Evolutionary conservation across 106 monocot species (phyloP), one percentile per base, ranked within the genome.

Genomic region (Apostasia ramifera): DNA sequence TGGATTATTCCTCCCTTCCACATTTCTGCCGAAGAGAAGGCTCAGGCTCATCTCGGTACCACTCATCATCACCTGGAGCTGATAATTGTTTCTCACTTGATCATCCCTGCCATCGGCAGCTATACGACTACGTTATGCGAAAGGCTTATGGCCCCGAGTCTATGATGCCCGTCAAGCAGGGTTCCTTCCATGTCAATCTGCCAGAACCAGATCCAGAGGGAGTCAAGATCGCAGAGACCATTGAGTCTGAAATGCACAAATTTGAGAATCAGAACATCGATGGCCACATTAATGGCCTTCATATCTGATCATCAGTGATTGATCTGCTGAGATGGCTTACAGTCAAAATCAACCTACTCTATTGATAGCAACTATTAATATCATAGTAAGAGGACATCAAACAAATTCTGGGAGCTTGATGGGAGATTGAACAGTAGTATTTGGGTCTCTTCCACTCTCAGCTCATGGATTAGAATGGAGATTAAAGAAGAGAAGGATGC

Each of bases 1-100:
- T 97, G 84, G 92, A 97, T 65, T 81, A 81, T 13, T 10, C 79
- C 8, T 77, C 92, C 37, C 89, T 97, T 14, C 97, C 97, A 9
- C 87, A 92, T 71, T 97, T 97, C 76, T 97, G 97, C 74, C 84
- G 47, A 84, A 82, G 78, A 78, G 84, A 82, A 75, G 82, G 85
- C 62, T 81, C 91, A 5, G 85, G 86, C 1, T 91, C 88, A 66
- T 85, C 84, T 0, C 73, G 82, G 1, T 55, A 82, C 48, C n/a
- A 46, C 2, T 42, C 59, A 15, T 79, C 80, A 10, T 57, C 67
- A 4, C 5, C 53, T 1, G 70, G 59, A 6, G 12, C 44, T 1
- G 70, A 86, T 57, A 71, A 77, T 57, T 92, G 97, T 78, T 92
- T 77, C 60, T 89, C 97, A 3, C 70, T 87, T 2, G 97, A 89